phyloP scores from a whole-genome alignment of 352 stramenopile species.

The Globisporangium lucens region DNA sequence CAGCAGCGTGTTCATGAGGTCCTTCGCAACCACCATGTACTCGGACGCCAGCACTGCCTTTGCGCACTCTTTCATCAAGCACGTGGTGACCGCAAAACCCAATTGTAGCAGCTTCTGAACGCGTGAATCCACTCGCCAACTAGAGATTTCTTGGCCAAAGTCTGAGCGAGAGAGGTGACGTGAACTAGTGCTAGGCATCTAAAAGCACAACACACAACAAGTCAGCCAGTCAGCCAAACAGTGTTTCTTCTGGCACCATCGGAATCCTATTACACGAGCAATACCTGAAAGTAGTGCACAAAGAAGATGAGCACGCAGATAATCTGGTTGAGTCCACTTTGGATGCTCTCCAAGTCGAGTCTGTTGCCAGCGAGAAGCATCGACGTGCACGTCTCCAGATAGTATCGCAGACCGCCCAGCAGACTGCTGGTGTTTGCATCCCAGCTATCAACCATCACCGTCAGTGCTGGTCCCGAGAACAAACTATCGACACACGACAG shows the following conservation, averaged over 20 bases:
- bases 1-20: constrained; percentile 35
- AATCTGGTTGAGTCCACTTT: constrained; percentile 22
- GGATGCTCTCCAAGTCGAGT: constrained; percentile 6
- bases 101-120: constrained; percentile 4
- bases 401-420: constrained; percentile 2
- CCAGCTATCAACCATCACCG: neutral
- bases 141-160: constrained; percentile 7
- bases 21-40: constrained; percentile 13
- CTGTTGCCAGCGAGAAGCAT: constrained; percentile 7
- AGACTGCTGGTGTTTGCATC: constrained; percentile 2
- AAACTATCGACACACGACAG: constrained; percentile 10
- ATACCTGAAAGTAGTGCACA: constrained; percentile 29
- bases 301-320: constrained; percentile 33
- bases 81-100: constrained; percentile 10
- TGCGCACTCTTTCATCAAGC: constrained; percentile 18
- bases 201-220: neutral
- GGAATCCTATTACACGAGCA: neutral
- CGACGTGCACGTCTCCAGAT: constrained; percentile 7
- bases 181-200: neutral
- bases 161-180: constrained; percentile 2
- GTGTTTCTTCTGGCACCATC: neutral
- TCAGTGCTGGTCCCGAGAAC: neutral
- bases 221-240: neutral
- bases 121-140: neutral
- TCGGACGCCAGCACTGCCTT: constrained; percentile 6